These are phyloP conservation scores for Tulasnella sp. DNA, from an alignment of 768 basidiomycete species.

Conservation along the genomic window DNA sequence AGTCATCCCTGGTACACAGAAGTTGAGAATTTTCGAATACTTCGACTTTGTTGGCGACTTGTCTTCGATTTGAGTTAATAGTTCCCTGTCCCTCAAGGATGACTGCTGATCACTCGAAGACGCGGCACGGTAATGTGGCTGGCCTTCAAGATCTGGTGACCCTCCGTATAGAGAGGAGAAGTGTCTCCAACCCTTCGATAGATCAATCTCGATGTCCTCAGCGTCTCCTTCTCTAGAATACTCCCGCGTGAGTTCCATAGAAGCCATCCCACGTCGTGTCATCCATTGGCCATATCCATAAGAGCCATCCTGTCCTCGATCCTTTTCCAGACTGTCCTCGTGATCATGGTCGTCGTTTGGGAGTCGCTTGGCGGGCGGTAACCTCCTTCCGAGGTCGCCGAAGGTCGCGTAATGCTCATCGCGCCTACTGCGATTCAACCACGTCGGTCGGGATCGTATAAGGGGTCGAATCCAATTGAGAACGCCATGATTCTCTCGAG, in stretches of 20 bases:
- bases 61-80: too few relatives aligned
- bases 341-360: not conserved
- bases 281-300: slow-evolving; percentile 12
- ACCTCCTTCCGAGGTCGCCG: not conserved
- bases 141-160: not conserved
- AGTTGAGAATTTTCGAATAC: too few relatives aligned
- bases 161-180: slow-evolving; percentile 6
- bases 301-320: not conserved
- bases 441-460: not conserved
- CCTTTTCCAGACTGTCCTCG: not conserved
- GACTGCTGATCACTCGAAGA: too few relatives aligned
- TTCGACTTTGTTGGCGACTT: too few relatives aligned
- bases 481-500: too few relatives aligned
- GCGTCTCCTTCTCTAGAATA: slow-evolving; percentile 10
- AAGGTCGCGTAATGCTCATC: not conserved
- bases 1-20: too few relatives aligned
- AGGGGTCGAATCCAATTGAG: not conserved
- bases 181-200: slow-evolving; percentile 11
- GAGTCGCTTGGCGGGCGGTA: not conserved
- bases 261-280: not conserved
- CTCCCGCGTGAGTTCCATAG: not conserved
- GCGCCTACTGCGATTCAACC: not conserved
- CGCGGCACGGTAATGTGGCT: too few relatives aligned
- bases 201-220: slow-evolving; percentile 13
- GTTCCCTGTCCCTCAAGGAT: too few relatives aligned